Conservation (phyloP, 495 filamentous ascomycete species). For the Annulohypoxylon nitens region DNA sequence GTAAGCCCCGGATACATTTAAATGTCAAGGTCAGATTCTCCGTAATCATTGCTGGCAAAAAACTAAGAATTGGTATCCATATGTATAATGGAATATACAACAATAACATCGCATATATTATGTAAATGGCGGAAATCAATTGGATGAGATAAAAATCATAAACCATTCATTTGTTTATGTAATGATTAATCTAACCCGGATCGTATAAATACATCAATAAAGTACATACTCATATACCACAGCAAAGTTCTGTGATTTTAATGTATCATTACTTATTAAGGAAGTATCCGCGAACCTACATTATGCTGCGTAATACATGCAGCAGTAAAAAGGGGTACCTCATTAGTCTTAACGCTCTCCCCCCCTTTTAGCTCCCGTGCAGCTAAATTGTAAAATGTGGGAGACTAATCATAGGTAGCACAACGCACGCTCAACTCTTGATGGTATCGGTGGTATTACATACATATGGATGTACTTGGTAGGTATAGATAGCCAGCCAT, state of each 20-base stretch:
- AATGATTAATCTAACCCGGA: background rate
- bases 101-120: background rate
- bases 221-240: no score
- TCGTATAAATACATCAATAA: no score
- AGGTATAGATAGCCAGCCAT: no score
- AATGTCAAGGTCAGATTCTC: background rate
- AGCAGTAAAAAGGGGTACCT: conserved; percentile 23
- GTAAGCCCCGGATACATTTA: conserved; percentile 17
- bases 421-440: no score
- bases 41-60: background rate
- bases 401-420: no score
- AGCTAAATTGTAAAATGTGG: background rate
- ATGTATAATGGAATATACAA: no score
- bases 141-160: background rate
- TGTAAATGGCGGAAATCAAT: background rate
- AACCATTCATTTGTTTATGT: background rate
- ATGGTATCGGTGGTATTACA: no score
- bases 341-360: conserved; percentile 13
- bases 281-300: conserved; percentile 8
- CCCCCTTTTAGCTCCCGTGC: background rate
- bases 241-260: background rate
- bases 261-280: conserved; percentile 17
- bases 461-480: no score
- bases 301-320: conserved; percentile 22
- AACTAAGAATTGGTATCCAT: background rate